Evolutionary conservation across 495 filamentous ascomycete genomes (phyloP).

Genomic region (Aspergillus conjunctus): DNA sequence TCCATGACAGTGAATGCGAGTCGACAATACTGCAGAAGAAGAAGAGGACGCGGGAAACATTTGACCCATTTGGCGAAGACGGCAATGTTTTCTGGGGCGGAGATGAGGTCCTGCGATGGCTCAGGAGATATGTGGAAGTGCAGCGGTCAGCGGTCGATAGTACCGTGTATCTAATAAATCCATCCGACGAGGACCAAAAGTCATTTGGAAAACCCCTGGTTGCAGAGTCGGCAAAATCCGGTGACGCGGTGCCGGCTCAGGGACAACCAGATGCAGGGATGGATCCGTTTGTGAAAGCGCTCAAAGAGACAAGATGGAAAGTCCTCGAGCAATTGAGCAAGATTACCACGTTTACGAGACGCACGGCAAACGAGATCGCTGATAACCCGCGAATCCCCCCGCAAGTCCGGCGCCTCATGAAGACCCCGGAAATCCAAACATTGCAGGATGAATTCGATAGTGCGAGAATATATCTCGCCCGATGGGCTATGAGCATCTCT

Average conservation of each 20-base stretch:
- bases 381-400: constrained; percentile 87
- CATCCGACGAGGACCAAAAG: constrained; percentile 76
- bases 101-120: constrained; percentile 91
- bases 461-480: constrained; percentile 86
- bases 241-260: constrained; percentile 27
- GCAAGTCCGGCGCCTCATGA: constrained; percentile 80
- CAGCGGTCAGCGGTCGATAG: constrained; percentile 82
- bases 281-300: constrained; percentile 91
- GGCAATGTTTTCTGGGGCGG: constrained; percentile 96
- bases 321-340: constrained; percentile 93
- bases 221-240: constrained; percentile 42
- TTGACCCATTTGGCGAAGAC: constrained; percentile 85
- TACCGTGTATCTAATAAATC: constrained; percentile 89
- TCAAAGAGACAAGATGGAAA: constrained; percentile 96
- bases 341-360: constrained; percentile 90
- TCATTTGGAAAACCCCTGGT: constrained; percentile 65
- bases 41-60: constrained; percentile 74
- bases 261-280: constrained; percentile 69
- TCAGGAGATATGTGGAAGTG: constrained; percentile 78
- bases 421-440: constrained; percentile 93
- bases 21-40: constrained; percentile 93
- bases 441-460: constrained; percentile 96
- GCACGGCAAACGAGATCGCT: constrained; percentile 87
- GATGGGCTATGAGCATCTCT: constrained; percentile 98
- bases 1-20: constrained; percentile 95